phyloP scores from a whole-genome alignment of 1,139 yeast genomes.

The Oligophagozyma castellii region DNA sequence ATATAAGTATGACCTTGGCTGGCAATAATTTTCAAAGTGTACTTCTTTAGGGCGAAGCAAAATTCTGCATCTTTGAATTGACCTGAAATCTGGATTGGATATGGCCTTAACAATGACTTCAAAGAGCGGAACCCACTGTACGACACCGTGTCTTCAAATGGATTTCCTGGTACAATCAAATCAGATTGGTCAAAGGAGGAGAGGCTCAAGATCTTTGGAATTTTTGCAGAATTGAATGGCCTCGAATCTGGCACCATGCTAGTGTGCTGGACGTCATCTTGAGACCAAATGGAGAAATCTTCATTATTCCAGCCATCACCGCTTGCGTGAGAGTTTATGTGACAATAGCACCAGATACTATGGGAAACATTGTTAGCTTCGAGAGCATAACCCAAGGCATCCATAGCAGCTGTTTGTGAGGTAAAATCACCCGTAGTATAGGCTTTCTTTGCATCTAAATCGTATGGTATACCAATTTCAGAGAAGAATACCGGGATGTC shows the following conservation, averaged over 20 bases:
- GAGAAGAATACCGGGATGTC: conserved; percentile 61
- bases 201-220: no score
- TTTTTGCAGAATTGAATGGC: no score
- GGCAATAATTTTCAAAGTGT: conserved; percentile 31
- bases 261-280: conserved; percentile 52
- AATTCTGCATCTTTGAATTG: conserved; percentile 37
- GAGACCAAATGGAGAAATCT: conserved; percentile 78
- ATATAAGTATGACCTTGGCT: conserved; percentile 32
- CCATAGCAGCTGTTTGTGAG: conserved; percentile 70
- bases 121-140: conserved; percentile 51
- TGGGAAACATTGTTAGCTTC: conserved; percentile 61
- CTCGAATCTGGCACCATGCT: no score
- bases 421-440: conserved; percentile 49
- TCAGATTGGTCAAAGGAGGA: no score
- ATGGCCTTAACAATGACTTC: conserved; percentile 63
- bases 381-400: conserved; percentile 65
- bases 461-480: conserved; percentile 96
- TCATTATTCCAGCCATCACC: conserved; percentile 94
- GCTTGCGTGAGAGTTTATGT: conserved; percentile 57
- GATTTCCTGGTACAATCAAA: no score
- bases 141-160: conserved; percentile 63
- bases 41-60: conserved; percentile 35
- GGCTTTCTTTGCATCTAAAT: conserved; percentile 71
- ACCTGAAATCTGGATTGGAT: conserved; percentile 48
- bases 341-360: conserved; percentile 77